Evolutionary conservation across 192 early-diverging fungal species (phyloP).

Genomic region (Coemansia sp.): DNA sequence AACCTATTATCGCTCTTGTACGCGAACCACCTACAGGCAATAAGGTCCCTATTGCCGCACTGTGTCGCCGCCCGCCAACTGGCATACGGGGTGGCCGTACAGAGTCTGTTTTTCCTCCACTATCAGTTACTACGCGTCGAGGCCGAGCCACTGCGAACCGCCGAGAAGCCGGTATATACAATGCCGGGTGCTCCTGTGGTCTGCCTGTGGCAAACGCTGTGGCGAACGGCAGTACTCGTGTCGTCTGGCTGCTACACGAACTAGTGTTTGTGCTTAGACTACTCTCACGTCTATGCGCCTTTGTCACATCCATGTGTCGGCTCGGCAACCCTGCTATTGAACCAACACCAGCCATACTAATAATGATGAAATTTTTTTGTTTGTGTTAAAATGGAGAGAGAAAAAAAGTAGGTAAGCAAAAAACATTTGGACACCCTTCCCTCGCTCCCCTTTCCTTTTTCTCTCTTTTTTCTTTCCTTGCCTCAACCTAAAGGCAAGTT

Average conservation of each 20-base stretch:
- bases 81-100: constrained; percentile 3
- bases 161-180: neutral
- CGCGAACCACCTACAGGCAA: constrained; percentile 12
- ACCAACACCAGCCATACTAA: neutral
- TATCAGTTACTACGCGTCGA: constrained; percentile 32
- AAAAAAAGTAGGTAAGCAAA: neutral
- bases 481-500: neutral
- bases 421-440: neutral
- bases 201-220: constrained; percentile 12
- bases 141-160: constrained; percentile 44
- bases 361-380: neutral
- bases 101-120: neutral
- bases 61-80: neutral
- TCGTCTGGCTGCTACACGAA: constrained; percentile 28
- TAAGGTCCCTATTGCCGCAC: constrained; percentile 26
- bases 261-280: constrained; percentile 46
- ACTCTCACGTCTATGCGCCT: constrained; percentile 30
- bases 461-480: neutral
- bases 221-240: constrained; percentile 45
- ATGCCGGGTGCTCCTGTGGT: neutral
- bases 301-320: neutral
- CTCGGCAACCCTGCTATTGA: neutral
- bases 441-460: neutral
- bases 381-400: neutral
- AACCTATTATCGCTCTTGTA: constrained; percentile 35